Percentiles rank a stretch among this genome's conserved stretches.
These are phyloP conservation scores for Hanseniaspora lindneri DNA, from an alignment of 805 yeast genomes.

Conservation along the genomic window DNA sequence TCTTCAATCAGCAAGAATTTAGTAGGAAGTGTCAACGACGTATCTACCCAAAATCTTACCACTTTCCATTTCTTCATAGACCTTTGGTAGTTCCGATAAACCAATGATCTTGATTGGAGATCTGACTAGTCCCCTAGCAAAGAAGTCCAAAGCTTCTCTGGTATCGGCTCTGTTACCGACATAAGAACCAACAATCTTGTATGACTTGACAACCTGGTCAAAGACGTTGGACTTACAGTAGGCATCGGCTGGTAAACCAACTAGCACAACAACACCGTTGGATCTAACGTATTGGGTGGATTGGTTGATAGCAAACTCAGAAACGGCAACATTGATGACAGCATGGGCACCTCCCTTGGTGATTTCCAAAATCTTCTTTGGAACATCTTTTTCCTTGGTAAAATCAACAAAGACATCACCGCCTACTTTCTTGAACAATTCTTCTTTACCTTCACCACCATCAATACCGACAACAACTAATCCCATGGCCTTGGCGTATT, in stretches of 20 bases:
- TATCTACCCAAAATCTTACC: constrained; percentile 80
- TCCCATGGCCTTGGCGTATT: constrained; percentile 69
- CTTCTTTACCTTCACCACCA: constrained; percentile 59
- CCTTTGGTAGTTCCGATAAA: constrained; percentile 53
- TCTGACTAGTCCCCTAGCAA: constrained; percentile 55
- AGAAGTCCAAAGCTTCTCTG: constrained; percentile 63
- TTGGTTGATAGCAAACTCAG: constrained; percentile 40
- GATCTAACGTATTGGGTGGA: constrained; percentile 43
- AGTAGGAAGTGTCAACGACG: constrained; percentile 61
- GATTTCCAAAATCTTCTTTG: constrained; percentile 34
- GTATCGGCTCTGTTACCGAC: constrained; percentile 43
- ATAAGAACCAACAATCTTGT: constrained; percentile 38
- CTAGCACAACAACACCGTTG: constrained; percentile 50
- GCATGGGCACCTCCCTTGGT: constrained; percentile 61
- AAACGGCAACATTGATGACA: constrained; percentile 51
- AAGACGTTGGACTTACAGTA: constrained; percentile 37
- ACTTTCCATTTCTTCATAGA: constrained; percentile 66
- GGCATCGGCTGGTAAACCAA: constrained; percentile 49
- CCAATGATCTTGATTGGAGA: constrained; percentile 69
- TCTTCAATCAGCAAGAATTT: no score
- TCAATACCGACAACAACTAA: constrained; percentile 58
- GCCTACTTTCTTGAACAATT: constrained; percentile 42
- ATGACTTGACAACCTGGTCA: constrained; percentile 38
- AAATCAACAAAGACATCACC: constrained; percentile 54
- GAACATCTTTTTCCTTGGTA: constrained; percentile 40